A percentile compares a stretch with the other conserved stretches of the same genome.
Conservation (phyloP, 176 grass and related monocot species). For the Luzula sylvatica region DNA sequence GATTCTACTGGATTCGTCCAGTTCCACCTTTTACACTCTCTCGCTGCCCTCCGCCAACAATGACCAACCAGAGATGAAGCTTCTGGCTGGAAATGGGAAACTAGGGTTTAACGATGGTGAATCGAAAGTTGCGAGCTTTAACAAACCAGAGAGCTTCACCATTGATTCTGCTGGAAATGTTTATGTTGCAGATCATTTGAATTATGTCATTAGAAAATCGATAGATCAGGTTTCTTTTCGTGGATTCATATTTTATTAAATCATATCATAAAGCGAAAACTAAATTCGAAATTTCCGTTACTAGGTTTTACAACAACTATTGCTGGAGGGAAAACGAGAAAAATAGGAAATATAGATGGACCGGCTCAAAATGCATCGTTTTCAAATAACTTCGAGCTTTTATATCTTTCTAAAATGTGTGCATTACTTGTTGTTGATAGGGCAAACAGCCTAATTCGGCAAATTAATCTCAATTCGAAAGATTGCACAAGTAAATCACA, state of each 20-base stretch:
- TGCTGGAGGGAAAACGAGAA: slow-evolving; percentile 39
- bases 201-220: slow-evolving; percentile 13
- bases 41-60: slow-evolving; percentile 3
- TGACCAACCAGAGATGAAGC: neutral
- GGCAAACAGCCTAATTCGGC: slow-evolving; percentile 44
- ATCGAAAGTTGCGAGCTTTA: slow-evolving; percentile 12
- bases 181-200: slow-evolving; percentile 11
- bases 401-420: slow-evolving; percentile 52
- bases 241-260: no score
- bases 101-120: slow-evolving; percentile 11
- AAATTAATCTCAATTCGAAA: slow-evolving; percentile 51
- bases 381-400: slow-evolving; percentile 48
- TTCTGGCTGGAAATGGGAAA: slow-evolving; percentile 16
- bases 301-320: slow-evolving; percentile 54
- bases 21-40: slow-evolving; percentile 7
- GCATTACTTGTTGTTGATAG: slow-evolving; percentile 51
- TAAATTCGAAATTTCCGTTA: neutral
- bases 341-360: slow-evolving; percentile 42
- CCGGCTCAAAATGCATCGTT: slow-evolving; percentile 65
- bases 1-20: slow-evolving; percentile 1
- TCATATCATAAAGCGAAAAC: no score
- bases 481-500: slow-evolving; percentile 32
- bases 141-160: slow-evolving; percentile 9
- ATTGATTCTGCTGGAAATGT: slow-evolving; percentile 10
- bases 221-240: neutral